Conservation (phyloP, 179 eudicot genomes). For the Silene coronaria region DNA sequence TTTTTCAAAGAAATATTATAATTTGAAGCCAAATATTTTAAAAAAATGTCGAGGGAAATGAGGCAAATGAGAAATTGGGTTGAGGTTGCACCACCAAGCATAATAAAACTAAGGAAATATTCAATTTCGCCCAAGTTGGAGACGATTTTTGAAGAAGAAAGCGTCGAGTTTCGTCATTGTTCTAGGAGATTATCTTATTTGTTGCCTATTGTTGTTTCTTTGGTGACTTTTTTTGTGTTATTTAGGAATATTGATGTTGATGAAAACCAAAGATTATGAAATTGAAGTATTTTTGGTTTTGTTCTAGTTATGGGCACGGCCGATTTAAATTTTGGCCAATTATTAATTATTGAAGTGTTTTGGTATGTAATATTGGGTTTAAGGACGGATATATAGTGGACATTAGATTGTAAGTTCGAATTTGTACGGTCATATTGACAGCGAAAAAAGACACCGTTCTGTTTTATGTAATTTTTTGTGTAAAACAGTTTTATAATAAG, state of each 20-base stretch:
- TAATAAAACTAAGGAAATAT: constrained; percentile 12
- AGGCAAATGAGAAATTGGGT: constrained; percentile 5
- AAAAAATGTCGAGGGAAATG: constrained; percentile 15
- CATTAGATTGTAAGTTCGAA: too few species aligned
- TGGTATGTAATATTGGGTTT: too few species aligned
- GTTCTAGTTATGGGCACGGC: too few species aligned
- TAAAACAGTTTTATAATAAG: too few species aligned
- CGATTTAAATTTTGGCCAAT: too few species aligned
- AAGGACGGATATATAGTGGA: too few species aligned
- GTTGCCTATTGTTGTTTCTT: constrained; percentile 19
- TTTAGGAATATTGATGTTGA: constrained; percentile 10
- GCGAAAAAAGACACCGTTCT: too few species aligned
- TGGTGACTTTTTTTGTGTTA: constrained; percentile 21
- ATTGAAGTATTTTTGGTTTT: background rate
- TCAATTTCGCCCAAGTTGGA: constrained; percentile 23
- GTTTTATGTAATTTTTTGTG: too few species aligned
- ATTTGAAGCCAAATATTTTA: too few species aligned
- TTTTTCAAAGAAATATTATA: background rate
- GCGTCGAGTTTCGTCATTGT: constrained; percentile 6
- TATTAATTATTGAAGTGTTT: too few species aligned
- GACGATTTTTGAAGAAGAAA: constrained; percentile 31
- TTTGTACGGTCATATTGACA: too few species aligned
- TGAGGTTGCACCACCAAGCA: constrained; percentile 20
- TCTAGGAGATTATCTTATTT: constrained; percentile 11
- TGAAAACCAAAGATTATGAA: constrained; percentile 13